phyloP scores from a whole-genome alignment of 352 stramenopile genomes.

The Saprolegnia diclina region DNA sequence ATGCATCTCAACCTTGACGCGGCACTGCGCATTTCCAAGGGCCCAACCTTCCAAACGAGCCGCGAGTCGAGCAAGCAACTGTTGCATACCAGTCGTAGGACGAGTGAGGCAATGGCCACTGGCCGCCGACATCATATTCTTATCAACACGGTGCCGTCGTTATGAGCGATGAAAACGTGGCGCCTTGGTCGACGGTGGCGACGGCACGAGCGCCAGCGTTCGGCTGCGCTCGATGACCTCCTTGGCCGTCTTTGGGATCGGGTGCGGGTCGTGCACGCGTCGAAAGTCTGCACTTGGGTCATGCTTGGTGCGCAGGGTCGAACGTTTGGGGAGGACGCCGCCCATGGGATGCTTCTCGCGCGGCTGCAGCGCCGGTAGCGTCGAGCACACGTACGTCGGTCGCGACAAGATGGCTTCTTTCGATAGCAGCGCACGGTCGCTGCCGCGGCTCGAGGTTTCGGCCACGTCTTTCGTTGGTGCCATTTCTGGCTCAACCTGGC shows the following conservation, averaged over 20 bases:
- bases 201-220: not conserved
- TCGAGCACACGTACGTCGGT: slow-evolving; percentile 23
- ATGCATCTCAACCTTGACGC: not conserved
- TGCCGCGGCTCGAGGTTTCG: not conserved
- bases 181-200: not conserved
- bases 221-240: slow-evolving; percentile 32
- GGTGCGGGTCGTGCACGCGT: slow-evolving; percentile 58
- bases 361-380: slow-evolving; percentile 46
- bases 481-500: not conserved
- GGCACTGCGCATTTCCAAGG: not conserved
- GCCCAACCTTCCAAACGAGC: not conserved
- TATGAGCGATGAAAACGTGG: not conserved
- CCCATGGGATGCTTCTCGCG: slow-evolving; percentile 60
- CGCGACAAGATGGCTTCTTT: not conserved
- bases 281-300: slow-evolving; percentile 62
- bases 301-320: slow-evolving; percentile 49
- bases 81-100: no score
- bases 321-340: slow-evolving; percentile 60
- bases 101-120: no score
- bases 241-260: slow-evolving; percentile 70
- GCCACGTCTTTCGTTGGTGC: not conserved
- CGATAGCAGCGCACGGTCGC: not conserved
- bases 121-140: no score
- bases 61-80: not conserved
- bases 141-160: not conserved